Percentiles rank a stretch among this genome's conserved stretches.
phyloP scores from a whole-genome alignment of 2,329 filamentous ascomycete genomes.

The Talaromyces rugulosus region DNA sequence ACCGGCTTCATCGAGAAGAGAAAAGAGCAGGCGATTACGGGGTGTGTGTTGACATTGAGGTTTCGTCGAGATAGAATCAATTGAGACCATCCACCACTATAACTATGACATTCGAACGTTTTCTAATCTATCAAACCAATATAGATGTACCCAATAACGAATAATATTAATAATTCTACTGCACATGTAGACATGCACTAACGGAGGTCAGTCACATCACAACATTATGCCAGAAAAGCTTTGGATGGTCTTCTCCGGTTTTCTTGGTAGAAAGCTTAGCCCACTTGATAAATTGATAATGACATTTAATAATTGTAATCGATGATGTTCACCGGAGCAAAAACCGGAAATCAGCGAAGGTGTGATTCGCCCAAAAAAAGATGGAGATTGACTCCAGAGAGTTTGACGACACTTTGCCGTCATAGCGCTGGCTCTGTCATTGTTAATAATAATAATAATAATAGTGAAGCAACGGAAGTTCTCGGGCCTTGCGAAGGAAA shows the following conservation, averaged over 20 bases:
- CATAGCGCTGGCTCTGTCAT: constrained; percentile 1
- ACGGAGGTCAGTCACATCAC: neutral
- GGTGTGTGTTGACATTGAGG: constrained; percentile 34
- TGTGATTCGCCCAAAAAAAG: neutral
- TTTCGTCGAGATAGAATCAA: constrained; percentile 6
- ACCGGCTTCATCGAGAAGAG: constrained; percentile 7
- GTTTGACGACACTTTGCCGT: neutral
- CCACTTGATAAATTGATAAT: neutral
- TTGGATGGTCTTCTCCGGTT: no score
- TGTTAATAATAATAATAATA: neutral
- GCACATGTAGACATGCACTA: neutral
- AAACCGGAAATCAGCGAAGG: neutral
- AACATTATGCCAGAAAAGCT: neutral
- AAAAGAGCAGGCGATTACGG: constrained; percentile 36
- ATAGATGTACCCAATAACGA: neutral
- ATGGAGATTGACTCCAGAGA: neutral
- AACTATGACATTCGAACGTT: neutral
- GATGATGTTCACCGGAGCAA: neutral
- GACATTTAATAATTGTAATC: neutral
- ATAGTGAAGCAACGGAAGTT: neutral
- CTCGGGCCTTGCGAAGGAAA: neutral
- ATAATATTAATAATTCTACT: neutral
- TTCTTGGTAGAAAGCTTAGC: neutral
- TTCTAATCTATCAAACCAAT: neutral
- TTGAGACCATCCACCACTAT: neutral